Conservation (phyloP, 2,329 filamentous ascomycete genomes). For the Calonectria hawksworthii region DNA sequence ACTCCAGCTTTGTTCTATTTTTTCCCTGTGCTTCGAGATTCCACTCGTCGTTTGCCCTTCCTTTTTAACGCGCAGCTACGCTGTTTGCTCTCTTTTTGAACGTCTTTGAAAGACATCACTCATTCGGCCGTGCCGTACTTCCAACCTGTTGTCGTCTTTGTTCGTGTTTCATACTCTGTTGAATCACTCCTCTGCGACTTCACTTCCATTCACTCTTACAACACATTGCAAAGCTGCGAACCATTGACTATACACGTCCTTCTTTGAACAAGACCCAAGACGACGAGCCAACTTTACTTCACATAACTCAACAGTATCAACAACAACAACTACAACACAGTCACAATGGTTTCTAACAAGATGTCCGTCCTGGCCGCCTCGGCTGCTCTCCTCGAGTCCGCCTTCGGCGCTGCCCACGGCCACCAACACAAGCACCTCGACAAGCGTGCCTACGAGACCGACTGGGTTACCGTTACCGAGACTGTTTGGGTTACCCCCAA, state of each 20-base stretch:
- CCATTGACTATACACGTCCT: constrained; percentile 11
- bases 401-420: constrained; percentile 59
- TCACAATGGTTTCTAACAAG: constrained; percentile 61
- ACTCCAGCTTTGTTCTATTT: constrained; percentile 30
- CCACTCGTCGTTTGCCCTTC: constrained; percentile 43
- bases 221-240: constrained; percentile 20
- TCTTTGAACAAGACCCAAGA: constrained; percentile 8
- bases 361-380: constrained; percentile 58
- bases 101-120: constrained; percentile 67
- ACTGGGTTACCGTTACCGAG: constrained; percentile 57
- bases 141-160: constrained; percentile 35
- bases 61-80: constrained; percentile 49
- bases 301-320: constrained; percentile 9
- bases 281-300: background rate
- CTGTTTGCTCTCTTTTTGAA: constrained; percentile 54
- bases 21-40: constrained; percentile 42
- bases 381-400: constrained; percentile 59
- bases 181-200: constrained; percentile 35
- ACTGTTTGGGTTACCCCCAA: constrained; percentile 56
- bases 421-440: constrained; percentile 54
- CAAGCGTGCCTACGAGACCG: constrained; percentile 50
- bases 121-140: constrained; percentile 53
- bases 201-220: constrained; percentile 30
- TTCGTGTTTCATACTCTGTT: constrained; percentile 33
- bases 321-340: constrained; percentile 22